Conservation (phyloP, 495 filamentous ascomycete genomes). For the Paragyromitra xinjiangensis region DNA sequence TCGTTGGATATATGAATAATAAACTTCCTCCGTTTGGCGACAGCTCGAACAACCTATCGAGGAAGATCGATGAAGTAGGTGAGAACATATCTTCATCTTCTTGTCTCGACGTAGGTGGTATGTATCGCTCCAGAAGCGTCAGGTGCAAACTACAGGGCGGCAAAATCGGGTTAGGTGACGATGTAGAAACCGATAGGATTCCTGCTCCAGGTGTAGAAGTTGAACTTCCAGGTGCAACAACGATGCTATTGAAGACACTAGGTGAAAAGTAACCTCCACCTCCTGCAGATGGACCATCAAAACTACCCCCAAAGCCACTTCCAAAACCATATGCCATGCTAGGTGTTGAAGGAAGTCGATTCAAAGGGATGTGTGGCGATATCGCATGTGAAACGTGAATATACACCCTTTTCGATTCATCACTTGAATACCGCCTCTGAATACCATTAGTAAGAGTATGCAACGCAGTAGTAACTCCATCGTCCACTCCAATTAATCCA, state of each 20-base stretch:
- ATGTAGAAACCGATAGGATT: slow-evolving; percentile 51
- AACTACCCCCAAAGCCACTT: slow-evolving; percentile 27
- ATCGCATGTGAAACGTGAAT: slow-evolving; percentile 57
- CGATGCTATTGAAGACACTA: slow-evolving; percentile 58
- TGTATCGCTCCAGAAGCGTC: slow-evolving; percentile 74
- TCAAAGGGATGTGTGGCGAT: slow-evolving; percentile 54
- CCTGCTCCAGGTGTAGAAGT: slow-evolving; percentile 59
- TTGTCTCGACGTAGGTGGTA: slow-evolving; percentile 69
- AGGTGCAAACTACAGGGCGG: slow-evolving; percentile 71
- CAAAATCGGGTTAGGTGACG: slow-evolving; percentile 69
- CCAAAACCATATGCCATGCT: slow-evolving; percentile 28
- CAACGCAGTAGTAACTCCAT: slow-evolving; percentile 56
- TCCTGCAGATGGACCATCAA: slow-evolving; percentile 48
- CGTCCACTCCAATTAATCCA: slow-evolving; percentile 48
- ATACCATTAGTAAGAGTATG: slow-evolving; percentile 55
- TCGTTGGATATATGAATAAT: slow-evolving; percentile 76
- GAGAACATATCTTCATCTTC: slow-evolving; percentile 72
- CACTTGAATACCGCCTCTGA: slow-evolving; percentile 46
- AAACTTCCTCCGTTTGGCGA: slow-evolving; percentile 68
- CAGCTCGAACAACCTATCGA: slow-evolving; percentile 73
- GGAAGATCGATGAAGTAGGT: slow-evolving; percentile 68
- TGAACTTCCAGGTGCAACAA: slow-evolving; percentile 55
- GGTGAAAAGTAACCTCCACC: slow-evolving; percentile 57
- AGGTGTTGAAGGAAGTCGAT: slow-evolving; percentile 55
- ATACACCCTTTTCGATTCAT: slow-evolving; percentile 52